These are phyloP conservation scores for Apiospora kogelbergensis DNA, from an alignment of 2,329 filamentous ascomycete genomes.

Conservation along the genomic window DNA sequence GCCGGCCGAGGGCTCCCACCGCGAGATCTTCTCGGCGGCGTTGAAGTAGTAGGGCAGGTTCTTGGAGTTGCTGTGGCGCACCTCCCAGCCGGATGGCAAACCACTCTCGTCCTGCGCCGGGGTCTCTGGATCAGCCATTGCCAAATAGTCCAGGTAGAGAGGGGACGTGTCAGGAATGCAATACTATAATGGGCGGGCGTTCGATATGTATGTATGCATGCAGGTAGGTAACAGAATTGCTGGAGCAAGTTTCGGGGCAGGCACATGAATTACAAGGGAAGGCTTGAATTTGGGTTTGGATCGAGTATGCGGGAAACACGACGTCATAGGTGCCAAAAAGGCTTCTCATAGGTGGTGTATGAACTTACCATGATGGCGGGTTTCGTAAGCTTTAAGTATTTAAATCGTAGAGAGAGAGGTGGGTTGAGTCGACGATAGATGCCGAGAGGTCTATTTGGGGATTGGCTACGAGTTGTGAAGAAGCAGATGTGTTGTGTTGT, in stretches of 20 bases:
- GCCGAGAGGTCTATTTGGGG: not conserved
- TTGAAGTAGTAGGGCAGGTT: slow-evolving; percentile 99
- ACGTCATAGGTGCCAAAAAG: slow-evolving; percentile 1
- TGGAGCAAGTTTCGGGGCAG: not conserved
- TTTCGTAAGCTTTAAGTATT: not conserved
- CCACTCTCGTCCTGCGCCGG: slow-evolving; percentile 67
- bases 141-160: not conserved
- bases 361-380: slow-evolving; percentile 8
- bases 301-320: not conserved
- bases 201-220: not conserved
- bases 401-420: not conserved
- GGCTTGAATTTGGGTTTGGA: not conserved
- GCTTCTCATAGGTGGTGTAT: not conserved
- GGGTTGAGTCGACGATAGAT: not conserved
- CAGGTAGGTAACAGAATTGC: not conserved
- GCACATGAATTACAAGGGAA: not conserved
- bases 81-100: slow-evolving; percentile 86
- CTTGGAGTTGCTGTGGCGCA: slow-evolving; percentile 97
- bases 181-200: not conserved
- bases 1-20: slow-evolving; percentile 89
- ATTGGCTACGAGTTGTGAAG: not conserved
- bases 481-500: not conserved
- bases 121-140: slow-evolving; percentile 1
- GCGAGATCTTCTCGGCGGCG: slow-evolving; percentile 77
- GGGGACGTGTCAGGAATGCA: not conserved